Evolutionary conservation across 2,329 filamentous ascomycete genomes (phyloP).

Genomic region (Daldinia sp.): DNA sequence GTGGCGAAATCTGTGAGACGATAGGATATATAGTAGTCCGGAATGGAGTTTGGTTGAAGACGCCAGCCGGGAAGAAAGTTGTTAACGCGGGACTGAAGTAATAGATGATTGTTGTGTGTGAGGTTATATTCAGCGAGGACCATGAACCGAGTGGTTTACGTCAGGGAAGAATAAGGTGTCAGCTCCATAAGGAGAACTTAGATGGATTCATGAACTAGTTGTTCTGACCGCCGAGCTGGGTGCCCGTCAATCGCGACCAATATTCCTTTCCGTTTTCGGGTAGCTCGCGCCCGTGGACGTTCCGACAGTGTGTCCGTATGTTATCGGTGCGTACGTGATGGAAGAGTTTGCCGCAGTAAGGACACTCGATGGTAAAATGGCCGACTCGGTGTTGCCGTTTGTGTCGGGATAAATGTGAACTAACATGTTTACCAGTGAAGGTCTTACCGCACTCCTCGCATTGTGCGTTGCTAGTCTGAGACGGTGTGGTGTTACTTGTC

Average conservation of each 20-base stretch:
- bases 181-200: not conserved
- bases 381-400: conserved; percentile 19
- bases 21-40: conserved; percentile 3
- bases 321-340: conserved; percentile 34
- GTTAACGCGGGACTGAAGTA: not conserved
- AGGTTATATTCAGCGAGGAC: not conserved
- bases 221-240: not conserved
- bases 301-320: conserved; percentile 30
- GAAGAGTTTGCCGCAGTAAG: conserved; percentile 27
- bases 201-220: not conserved
- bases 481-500: conserved; percentile 22
- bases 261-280: conserved; percentile 23
- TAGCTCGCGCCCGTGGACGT: conserved; percentile 23
- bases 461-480: conserved; percentile 1
- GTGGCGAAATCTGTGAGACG: conserved; percentile 9
- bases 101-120: not conserved
- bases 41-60: not conserved
- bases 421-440: conserved; percentile 23
- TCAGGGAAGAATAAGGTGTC: not conserved
- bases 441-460: conserved; percentile 25
- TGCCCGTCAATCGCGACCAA: conserved; percentile 14
- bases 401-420: conserved; percentile 35
- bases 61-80: not conserved
- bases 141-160: not conserved
- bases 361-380: conserved; percentile 9